These are phyloP conservation scores for Suhomyces bribrorum DNA, from an alignment of 1,139 yeast species.

Conservation along the genomic window DNA sequence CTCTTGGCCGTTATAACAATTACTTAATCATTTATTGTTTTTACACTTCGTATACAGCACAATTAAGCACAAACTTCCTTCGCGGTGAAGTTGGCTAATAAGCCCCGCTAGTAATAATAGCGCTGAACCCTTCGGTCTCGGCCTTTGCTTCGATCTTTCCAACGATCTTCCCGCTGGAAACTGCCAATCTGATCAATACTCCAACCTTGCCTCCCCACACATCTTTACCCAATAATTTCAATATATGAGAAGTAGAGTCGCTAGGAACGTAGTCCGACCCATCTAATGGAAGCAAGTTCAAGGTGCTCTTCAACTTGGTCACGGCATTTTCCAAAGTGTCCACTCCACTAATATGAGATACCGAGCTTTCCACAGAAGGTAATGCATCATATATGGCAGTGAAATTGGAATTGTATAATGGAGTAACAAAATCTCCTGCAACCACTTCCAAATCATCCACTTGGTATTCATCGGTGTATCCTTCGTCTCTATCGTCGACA, in stretches of 20 bases:
- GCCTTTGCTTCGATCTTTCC: slow-evolving; percentile 75
- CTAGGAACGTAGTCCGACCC: slow-evolving; percentile 68
- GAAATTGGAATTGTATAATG: slow-evolving; percentile 79
- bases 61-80: too few relatives aligned
- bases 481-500: slow-evolving; percentile 70
- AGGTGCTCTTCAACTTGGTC: slow-evolving; percentile 53
- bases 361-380: slow-evolving; percentile 36
- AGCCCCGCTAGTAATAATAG: slow-evolving; percentile 23
- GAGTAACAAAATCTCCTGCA: slow-evolving; percentile 82
- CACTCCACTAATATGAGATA: slow-evolving; percentile 38
- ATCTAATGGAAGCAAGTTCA: slow-evolving; percentile 80
- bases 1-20: too few relatives aligned
- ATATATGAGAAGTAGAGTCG: slow-evolving; percentile 63
- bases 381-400: slow-evolving; percentile 75
- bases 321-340: slow-evolving; percentile 41
- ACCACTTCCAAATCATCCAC: slow-evolving; percentile 75
- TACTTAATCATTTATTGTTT: background rate
- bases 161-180: slow-evolving; percentile 68
- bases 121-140: slow-evolving; percentile 43
- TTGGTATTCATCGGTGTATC: slow-evolving; percentile 91
- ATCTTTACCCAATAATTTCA: slow-evolving; percentile 84
- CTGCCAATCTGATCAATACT: slow-evolving; percentile 68
- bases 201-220: slow-evolving; percentile 74
- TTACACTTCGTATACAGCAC: background rate
- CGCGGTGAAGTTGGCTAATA: too few relatives aligned